A percentile compares a stretch with the other conserved stretches of the same genome.
Conservation (phyloP, 2,329 filamentous ascomycete species). For the Aspergillus intermedius region DNA sequence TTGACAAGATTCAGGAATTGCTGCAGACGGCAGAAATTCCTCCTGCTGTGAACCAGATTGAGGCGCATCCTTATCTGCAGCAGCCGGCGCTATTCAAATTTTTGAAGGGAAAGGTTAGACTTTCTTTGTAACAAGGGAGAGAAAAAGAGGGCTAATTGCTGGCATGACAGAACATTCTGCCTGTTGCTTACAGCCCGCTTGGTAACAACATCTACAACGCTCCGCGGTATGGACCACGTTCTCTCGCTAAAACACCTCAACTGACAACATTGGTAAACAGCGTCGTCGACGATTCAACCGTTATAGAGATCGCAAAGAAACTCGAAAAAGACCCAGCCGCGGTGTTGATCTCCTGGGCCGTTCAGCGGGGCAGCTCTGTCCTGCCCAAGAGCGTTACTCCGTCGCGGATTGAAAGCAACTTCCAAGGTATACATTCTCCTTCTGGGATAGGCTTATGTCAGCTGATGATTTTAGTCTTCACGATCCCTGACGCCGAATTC, state of each 20-base stretch:
- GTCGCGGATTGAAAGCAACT: slow-evolving; percentile 45
- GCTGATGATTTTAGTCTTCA: slow-evolving; percentile 17
- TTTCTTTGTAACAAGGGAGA: background rate
- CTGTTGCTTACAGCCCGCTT: slow-evolving; percentile 57
- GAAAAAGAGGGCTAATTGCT: too few relatives aligned
- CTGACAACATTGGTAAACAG: slow-evolving; percentile 24
- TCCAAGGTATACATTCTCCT: slow-evolving; percentile 25
- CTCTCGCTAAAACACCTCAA: background rate
- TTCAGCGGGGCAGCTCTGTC: slow-evolving; percentile 49
- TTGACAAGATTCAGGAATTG: slow-evolving; percentile 23
- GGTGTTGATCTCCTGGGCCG: slow-evolving; percentile 49
- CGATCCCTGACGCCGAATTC: slow-evolving; percentile 30
- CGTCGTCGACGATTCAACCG: slow-evolving; percentile 54
- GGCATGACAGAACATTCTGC: slow-evolving; percentile 34
- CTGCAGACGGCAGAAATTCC: slow-evolving; percentile 42
- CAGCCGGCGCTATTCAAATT: slow-evolving; percentile 49
- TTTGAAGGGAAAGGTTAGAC: slow-evolving; percentile 45
- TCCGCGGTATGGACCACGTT: slow-evolving; percentile 18
- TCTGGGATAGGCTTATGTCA: background rate
- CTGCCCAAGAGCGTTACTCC: slow-evolving; percentile 52
- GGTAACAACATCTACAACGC: slow-evolving; percentile 40
- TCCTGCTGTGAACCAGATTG: slow-evolving; percentile 60
- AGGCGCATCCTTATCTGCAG: slow-evolving; percentile 61
- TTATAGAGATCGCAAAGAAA: slow-evolving; percentile 58
- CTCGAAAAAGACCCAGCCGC: slow-evolving; percentile 53